A percentile compares a stretch with the other conserved stretches of the same genome.
phyloP scores from a whole-genome alignment of 495 filamentous ascomycete genomes.

The Talaromyces proteolyticus region DNA sequence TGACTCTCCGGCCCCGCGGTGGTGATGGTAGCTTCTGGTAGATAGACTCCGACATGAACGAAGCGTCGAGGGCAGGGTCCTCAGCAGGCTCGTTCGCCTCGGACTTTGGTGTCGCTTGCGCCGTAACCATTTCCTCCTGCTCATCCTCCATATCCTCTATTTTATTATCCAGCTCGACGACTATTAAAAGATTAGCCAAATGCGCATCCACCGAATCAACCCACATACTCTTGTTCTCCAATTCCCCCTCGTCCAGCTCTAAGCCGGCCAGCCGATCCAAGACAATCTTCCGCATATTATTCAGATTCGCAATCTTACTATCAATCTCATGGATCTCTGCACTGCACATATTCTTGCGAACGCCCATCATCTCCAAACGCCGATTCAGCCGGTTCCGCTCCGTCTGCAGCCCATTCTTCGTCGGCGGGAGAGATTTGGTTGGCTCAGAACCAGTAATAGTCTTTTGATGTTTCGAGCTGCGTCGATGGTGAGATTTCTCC shows the following conservation, averaged over 20 bases:
- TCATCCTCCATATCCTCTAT: conserved; percentile 81
- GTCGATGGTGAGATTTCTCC: conserved; percentile 60
- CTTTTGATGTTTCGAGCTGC: conserved; percentile 65
- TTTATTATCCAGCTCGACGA: conserved; percentile 77
- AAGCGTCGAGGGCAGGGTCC: conserved; percentile 51
- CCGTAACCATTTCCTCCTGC: conserved; percentile 39
- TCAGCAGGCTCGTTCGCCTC: conserved; percentile 43
- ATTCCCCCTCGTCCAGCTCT: conserved; percentile 84
- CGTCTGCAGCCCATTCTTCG: conserved; percentile 64
- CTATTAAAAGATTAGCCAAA: conserved; percentile 35
- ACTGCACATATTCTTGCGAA: conserved; percentile 97
- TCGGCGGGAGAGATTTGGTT: conserved; percentile 50
- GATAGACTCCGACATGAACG: conserved; percentile 97
- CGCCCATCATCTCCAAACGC: conserved; percentile 80
- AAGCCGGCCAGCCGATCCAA: conserved; percentile 83
- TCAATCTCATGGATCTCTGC: conserved; percentile 95
- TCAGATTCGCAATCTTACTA: conserved; percentile 89
- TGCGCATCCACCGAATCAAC: conserved; percentile 6
- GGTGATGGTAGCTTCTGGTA: conserved; percentile 83
- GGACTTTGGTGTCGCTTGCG: conserved; percentile 40
- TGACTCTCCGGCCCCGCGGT: conserved; percentile 57
- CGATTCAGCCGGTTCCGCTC: conserved; percentile 73
- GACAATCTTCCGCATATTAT: conserved; percentile 90
- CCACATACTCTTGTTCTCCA: conserved; percentile 77
- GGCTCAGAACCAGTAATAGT: conserved; percentile 58